These are phyloP conservation scores for Psilocybe tampanensis DNA, from an alignment of 768 basidiomycete species.

Conservation along the genomic window DNA sequence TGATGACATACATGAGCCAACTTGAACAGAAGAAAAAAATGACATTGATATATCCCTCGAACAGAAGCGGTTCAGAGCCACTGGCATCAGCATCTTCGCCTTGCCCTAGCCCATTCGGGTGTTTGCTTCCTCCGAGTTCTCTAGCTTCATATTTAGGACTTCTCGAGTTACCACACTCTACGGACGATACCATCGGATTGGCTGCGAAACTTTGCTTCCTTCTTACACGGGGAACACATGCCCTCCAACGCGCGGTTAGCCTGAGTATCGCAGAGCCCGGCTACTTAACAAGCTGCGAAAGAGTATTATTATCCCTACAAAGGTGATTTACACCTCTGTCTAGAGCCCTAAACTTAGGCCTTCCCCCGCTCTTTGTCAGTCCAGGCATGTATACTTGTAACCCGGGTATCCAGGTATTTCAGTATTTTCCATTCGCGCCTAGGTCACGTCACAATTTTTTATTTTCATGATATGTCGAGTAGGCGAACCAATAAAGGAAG, in stretches of 20 bases:
- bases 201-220: not conserved
- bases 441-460: not conserved
- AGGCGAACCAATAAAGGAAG: constrained; percentile 17
- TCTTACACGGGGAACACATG: not conserved
- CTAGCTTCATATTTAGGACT: not conserved
- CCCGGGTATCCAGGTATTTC: too few relatives aligned
- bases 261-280: not conserved
- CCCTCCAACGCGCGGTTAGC: not conserved
- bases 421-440: not conserved
- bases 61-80: too few relatives aligned
- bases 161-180: not conserved
- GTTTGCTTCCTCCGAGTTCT: not conserved
- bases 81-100: not conserved
- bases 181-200: not conserved
- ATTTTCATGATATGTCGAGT: too few relatives aligned
- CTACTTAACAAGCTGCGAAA: not conserved
- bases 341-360: not conserved
- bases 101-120: not conserved
- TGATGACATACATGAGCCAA: too few relatives aligned
- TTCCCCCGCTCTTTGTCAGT: too few relatives aligned
- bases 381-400: not conserved
- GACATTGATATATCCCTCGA: too few relatives aligned
- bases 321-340: not conserved
- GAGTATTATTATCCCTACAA: not conserved
- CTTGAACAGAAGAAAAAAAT: too few relatives aligned